A percentile compares a stretch with the other conserved stretches of the same genome.
Evolutionary conservation across 768 basidiomycete genomes (phyloP).

Genomic region (Mycena vulgaris): DNA sequence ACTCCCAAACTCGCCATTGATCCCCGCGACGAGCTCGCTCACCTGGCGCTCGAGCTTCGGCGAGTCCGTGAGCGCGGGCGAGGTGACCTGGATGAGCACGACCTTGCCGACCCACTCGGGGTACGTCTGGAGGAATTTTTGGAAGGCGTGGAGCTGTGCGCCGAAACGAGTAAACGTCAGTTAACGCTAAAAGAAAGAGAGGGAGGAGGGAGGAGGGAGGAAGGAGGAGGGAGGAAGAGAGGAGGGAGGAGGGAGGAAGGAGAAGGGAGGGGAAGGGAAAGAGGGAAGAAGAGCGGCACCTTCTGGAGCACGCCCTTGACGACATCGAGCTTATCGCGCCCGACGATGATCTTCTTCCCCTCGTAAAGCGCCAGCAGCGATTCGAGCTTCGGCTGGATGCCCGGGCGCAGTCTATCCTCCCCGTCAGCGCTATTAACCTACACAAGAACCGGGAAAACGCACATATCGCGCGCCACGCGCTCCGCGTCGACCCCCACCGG

Average conservation of each 20-base stretch:
- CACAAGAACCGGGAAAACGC: slow-evolving; percentile 43
- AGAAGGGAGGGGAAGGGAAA: background rate
- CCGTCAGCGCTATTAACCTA: slow-evolving; percentile 19
- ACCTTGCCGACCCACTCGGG: slow-evolving; percentile 97
- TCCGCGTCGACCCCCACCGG: slow-evolving; percentile 97
- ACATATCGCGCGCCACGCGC: slow-evolving; percentile 87
- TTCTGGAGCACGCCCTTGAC: slow-evolving; percentile 99
- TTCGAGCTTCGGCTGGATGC: slow-evolving; percentile 91
- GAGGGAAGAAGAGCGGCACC: slow-evolving; percentile 54
- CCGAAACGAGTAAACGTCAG: background rate
- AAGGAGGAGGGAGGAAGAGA: background rate
- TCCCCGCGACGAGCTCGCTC: slow-evolving; percentile 93
- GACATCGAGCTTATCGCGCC: slow-evolving; percentile 97
- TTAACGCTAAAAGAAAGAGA: no score
- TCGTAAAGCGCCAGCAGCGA: slow-evolving; percentile 89
- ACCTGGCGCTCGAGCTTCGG: slow-evolving; percentile 95
- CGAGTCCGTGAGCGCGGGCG: slow-evolving; percentile 91
- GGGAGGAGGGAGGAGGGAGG: no score
- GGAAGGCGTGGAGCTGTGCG: slow-evolving; percentile 89
- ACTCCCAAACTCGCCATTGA: slow-evolving; percentile 96
- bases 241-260: background rate
- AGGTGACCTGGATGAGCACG: slow-evolving; percentile 93
- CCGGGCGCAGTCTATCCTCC: slow-evolving; percentile 71
- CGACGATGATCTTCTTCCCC: slow-evolving; percentile 98
- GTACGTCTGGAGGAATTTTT: slow-evolving; percentile 93